phyloP scores from a whole-genome alignment of 2,329 filamentous ascomycete species.

The Cladosporium sp. region DNA sequence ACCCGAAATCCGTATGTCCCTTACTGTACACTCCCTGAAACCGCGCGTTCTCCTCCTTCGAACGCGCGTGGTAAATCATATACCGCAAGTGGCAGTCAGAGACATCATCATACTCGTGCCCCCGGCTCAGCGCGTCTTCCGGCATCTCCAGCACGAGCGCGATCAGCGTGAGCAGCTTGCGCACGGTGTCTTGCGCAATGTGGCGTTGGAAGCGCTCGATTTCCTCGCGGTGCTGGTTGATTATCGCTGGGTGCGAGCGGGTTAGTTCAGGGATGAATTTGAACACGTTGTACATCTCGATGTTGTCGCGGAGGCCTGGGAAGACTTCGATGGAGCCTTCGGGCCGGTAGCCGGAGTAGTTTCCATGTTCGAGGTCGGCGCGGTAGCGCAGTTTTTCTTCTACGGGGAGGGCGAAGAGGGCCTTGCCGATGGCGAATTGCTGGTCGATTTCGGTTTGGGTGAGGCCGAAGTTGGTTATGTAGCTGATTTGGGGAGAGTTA shows the following conservation, averaged over 20 bases:
- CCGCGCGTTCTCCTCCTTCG: conserved; percentile 17
- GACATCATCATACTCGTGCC: conserved; percentile 51
- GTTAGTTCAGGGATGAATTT: conserved; percentile 39
- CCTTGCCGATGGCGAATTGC: conserved; percentile 58
- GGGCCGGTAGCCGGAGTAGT: conserved; percentile 26
- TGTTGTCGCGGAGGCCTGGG: conserved; percentile 42
- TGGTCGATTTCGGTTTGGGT: conserved; percentile 55
- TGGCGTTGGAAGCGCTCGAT: conserved; percentile 53
- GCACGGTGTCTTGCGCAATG: conserved; percentile 52
- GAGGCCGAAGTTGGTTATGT: conserved; percentile 61
- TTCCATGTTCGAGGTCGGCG: conserved; percentile 28
- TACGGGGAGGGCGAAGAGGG: conserved; percentile 53
- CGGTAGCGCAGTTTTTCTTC: conserved; percentile 58
- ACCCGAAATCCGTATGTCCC: conserved; percentile 40
- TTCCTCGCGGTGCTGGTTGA: conserved; percentile 48
- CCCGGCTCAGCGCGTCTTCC: conserved; percentile 51
- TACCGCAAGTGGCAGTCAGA: conserved; percentile 29
- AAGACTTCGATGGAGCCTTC: conserved; percentile 12
- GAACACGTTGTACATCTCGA: conserved; percentile 57
- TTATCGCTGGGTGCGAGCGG: conserved; percentile 22
- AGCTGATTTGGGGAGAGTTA: conserved; percentile 26
- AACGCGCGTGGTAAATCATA: conserved; percentile 25
- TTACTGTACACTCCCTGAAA: conserved; percentile 19
- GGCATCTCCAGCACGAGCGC: conserved; percentile 58
- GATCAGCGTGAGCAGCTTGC: conserved; percentile 56